phyloP scores from a whole-genome alignment of 257 asterid genomes.

The Phtheirospermum japonicum region DNA sequence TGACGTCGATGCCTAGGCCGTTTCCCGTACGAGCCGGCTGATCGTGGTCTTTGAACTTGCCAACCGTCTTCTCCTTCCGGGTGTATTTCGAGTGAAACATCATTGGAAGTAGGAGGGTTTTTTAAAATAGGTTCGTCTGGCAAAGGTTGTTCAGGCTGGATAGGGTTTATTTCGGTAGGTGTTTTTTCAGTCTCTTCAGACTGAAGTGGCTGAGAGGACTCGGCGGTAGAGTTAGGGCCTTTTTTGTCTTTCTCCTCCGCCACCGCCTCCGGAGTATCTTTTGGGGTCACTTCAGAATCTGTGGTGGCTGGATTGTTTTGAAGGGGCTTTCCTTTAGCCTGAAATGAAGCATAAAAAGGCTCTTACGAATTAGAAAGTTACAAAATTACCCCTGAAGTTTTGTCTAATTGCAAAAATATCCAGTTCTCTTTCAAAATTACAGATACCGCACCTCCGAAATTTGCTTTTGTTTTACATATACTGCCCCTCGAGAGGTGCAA shows the following conservation, averaged over 20 bases:
- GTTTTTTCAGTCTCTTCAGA: constrained; percentile 40
- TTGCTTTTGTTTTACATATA: neutral
- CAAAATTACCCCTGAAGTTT: neutral
- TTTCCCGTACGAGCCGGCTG: constrained; percentile 69
- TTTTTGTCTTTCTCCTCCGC: constrained; percentile 45
- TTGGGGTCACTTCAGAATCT: constrained; percentile 46
- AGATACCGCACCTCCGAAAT: neutral
- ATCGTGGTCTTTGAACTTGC: constrained; percentile 93
- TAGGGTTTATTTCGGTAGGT: constrained; percentile 34
- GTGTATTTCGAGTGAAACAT: constrained; percentile 49
- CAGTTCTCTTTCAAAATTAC: neutral
- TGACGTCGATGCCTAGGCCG: constrained; percentile 75
- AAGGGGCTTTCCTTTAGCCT: constrained; percentile 70
- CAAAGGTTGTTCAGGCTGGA: constrained; percentile 41
- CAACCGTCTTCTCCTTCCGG: constrained; percentile 94
- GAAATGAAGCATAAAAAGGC: constrained; percentile 29
- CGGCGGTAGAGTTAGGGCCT: constrained; percentile 40
- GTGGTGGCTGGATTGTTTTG: constrained; percentile 48
- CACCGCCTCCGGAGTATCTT: constrained; percentile 38
- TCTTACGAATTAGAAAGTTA: constrained; percentile 13
- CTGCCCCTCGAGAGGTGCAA: neutral
- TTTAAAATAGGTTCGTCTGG: constrained; percentile 35
- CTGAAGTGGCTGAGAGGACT: constrained; percentile 39
- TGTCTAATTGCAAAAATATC: neutral
- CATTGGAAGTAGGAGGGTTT: constrained; percentile 36